These are phyloP conservation scores for Paraphaeosphaeria minitans DNA, from an alignment of 2,329 filamentous ascomycete genomes.

Conservation along the genomic window DNA sequence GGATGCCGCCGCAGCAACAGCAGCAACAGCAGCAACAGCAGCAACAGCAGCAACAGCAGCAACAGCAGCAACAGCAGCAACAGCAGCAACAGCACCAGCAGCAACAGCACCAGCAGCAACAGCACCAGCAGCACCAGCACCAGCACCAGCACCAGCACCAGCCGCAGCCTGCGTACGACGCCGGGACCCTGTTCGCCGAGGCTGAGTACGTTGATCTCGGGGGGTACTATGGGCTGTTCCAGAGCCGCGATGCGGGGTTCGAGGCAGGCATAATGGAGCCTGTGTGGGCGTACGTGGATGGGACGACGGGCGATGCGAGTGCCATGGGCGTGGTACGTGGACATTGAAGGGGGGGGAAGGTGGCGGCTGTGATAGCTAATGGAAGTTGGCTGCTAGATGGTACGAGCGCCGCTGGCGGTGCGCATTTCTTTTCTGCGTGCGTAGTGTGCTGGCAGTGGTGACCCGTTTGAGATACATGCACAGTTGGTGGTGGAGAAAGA, in stretches of 20 bases:
- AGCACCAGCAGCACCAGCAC: neutral
- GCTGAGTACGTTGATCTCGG: conserved; percentile 15
- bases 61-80: neutral
- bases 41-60: neutral
- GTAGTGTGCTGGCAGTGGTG: too few species aligned
- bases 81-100: neutral
- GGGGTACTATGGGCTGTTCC: conserved; percentile 18
- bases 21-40: neutral
- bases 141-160: neutral
- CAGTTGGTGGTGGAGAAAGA: too few species aligned
- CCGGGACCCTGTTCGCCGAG: conserved; percentile 1
- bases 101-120: neutral
- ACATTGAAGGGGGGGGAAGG: neutral
- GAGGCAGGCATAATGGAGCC: conserved; percentile 5
- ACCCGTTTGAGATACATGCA: too few species aligned
- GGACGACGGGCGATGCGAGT: neutral
- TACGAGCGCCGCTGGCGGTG: conserved; percentile 2
- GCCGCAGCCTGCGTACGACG: neutral
- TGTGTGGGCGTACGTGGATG: conserved; percentile 10
- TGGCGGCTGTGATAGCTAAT: conserved; percentile 1
- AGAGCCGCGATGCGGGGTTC: conserved; percentile 7
- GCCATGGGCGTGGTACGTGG: neutral
- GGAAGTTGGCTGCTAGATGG: neutral
- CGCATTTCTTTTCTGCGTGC: neutral
- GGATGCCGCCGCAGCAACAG: neutral